Percentiles rank a stretch among this genome's conserved stretches.
These are phyloP conservation scores for Capronia americana DNA, from an alignment of 2,329 filamentous ascomycete genomes.

Conservation along the genomic window DNA sequence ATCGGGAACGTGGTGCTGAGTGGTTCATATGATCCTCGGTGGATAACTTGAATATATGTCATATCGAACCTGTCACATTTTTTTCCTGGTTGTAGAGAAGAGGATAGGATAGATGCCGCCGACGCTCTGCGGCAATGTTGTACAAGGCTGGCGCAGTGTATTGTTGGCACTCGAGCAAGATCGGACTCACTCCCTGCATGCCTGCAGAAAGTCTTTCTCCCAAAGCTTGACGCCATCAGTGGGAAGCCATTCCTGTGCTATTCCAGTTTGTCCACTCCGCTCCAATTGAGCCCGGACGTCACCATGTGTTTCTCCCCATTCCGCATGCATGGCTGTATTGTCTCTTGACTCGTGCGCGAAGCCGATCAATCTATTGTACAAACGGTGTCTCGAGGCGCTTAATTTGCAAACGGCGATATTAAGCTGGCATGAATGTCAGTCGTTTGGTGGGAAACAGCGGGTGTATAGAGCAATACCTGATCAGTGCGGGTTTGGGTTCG, in stretches of 20 bases:
- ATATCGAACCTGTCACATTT: not conserved
- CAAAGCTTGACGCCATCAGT: not conserved
- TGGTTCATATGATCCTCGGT: not conserved
- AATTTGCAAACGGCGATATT: conserved; percentile 40
- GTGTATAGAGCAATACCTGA: conserved; percentile 62
- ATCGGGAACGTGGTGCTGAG: not conserved
- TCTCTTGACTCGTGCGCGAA: not conserved
- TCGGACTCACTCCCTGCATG: not conserved
- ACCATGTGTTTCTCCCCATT: not conserved
- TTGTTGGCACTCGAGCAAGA: not conserved
- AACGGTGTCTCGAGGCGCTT: conserved; percentile 7
- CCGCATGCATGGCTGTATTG: not conserved
- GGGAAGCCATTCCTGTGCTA: not conserved
- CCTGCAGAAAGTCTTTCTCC: not conserved
- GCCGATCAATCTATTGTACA: conserved; percentile 29
- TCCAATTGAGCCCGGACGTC: not conserved
- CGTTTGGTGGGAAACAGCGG: not conserved
- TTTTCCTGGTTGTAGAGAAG: not conserved
- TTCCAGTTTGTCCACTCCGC: not conserved
- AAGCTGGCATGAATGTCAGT: conserved; percentile 28
- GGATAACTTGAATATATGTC: not conserved
- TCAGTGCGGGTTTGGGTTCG: conserved; percentile 82
- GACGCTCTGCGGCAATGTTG: not conserved
- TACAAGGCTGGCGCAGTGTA: not conserved
- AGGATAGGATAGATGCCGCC: not conserved